Evolutionary conservation across 2,329 filamentous ascomycete species (phyloP).

Genomic region (Cladosporium halotolerans): DNA sequence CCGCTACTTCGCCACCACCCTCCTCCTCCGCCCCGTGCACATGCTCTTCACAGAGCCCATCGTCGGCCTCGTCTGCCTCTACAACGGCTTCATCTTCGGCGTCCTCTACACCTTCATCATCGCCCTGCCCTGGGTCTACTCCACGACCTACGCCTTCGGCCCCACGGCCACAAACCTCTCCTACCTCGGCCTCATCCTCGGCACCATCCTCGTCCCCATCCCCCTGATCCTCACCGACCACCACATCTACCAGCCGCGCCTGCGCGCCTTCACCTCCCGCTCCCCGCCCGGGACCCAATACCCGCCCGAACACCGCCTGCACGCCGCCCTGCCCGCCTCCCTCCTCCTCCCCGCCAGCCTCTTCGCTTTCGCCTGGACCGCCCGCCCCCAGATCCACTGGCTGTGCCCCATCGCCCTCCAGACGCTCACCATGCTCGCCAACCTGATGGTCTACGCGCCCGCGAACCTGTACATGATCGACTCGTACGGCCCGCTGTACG

Average conservation of each 20-base stretch:
- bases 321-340: conserved; percentile 28
- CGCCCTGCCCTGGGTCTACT: conserved; percentile 31
- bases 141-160: conserved; percentile 25
- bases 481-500: conserved; percentile 35
- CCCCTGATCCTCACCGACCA: conserved; percentile 27
- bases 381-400: conserved; percentile 31
- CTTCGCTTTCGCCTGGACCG: conserved; percentile 33
- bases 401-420: conserved; percentile 32
- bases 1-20: conserved; percentile 19
- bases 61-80: conserved; percentile 36
- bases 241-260: conserved; percentile 24
- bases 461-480: conserved; percentile 38
- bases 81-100: conserved; percentile 36
- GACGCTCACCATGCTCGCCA: conserved; percentile 19
- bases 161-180: conserved; percentile 28
- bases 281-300: conserved; percentile 13
- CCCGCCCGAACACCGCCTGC: conserved; percentile 28
- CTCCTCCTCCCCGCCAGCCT: conserved; percentile 28
- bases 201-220: conserved; percentile 20
- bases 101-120: conserved; percentile 38
- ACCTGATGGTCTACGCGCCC: conserved; percentile 29
- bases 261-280: conserved; percentile 11
- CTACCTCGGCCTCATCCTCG: conserved; percentile 27
- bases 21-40: conserved; percentile 25
- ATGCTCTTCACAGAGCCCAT: conserved; percentile 40